These are phyloP conservation scores for Candida freyschussii DNA, from an alignment of 1,139 yeast species.

Conservation along the genomic window DNA sequence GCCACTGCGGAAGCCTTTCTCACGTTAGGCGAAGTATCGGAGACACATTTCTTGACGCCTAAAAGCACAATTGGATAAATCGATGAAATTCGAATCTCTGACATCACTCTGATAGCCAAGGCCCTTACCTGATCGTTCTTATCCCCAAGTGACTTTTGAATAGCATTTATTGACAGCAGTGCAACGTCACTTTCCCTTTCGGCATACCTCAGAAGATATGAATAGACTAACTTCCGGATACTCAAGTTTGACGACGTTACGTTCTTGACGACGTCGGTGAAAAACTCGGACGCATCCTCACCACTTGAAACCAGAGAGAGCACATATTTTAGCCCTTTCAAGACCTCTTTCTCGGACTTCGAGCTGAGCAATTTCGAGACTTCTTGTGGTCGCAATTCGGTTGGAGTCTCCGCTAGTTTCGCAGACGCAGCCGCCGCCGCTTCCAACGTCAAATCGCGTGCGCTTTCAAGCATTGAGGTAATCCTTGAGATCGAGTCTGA, in stretches of 20 bases:
- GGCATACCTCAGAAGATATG: slow-evolving; percentile 73
- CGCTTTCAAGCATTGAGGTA: slow-evolving; percentile 69
- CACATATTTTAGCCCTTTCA: slow-evolving; percentile 73
- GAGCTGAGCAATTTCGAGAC: slow-evolving; percentile 65
- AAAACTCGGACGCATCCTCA: slow-evolving; percentile 55
- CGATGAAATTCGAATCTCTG: slow-evolving; percentile 75
- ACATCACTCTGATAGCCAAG: slow-evolving; percentile 70
- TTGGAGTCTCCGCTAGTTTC: slow-evolving; percentile 50
- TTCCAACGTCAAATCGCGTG: slow-evolving; percentile 72
- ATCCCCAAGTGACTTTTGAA: slow-evolving; percentile 77
- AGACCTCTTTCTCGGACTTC: slow-evolving; percentile 62
- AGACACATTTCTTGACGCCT: slow-evolving; percentile 62
- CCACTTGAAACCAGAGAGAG: slow-evolving; percentile 64
- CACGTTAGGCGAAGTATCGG: slow-evolving; percentile 75
- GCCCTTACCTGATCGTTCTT: slow-evolving; percentile 65
- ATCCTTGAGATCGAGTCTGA: slow-evolving; percentile 47
- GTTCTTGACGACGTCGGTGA: slow-evolving; percentile 88
- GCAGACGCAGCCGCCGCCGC: slow-evolving; percentile 80
- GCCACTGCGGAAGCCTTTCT: slow-evolving; percentile 79
- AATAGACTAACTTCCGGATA: slow-evolving; percentile 72
- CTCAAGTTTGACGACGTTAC: slow-evolving; percentile 68
- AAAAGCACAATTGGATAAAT: slow-evolving; percentile 74
- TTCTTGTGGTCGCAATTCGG: slow-evolving; percentile 55
- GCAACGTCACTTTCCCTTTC: slow-evolving; percentile 87
- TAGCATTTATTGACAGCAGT: slow-evolving; percentile 81